Base-by-base conservation (phyloP, 202 grass and related monocot genomes). In the Musa balbisiana region DNA sequence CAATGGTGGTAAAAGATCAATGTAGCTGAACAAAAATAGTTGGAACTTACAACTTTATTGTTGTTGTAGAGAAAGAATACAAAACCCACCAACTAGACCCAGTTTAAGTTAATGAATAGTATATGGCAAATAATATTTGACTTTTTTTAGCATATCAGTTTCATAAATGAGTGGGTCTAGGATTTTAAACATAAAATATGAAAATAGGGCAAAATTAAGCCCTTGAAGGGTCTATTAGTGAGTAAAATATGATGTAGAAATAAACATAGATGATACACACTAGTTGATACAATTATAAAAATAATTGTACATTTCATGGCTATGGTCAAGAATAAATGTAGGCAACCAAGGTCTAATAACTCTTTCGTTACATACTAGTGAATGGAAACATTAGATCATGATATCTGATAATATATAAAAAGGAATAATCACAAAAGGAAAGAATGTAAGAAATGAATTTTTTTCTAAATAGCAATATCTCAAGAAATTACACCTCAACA, bases 1-100 rank as follows among this genome's bases (percentile, higher is more conserved):
- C 33, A 43, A 43, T 43, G 0, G 33, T 6, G 4, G 0, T 0
- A 0, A 43, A 6, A 43, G 4, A 43, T 6, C 5, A 5, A 43
- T 43, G 4, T 43, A 43, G 5, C 0, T 0, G 4, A 43, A 0
- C 33, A 6, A 1, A 43, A 43, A 43, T 43, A 43, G 5, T 43
- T 43, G 5, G 4, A 5, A 43, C 33, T 43, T 43, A 8, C 33
- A 5, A 3, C 33, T 43, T 43, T 43, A 43, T 43, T 43, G 4
- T 43, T 43, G 33, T 43, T 43, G 33, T 6, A 21, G 67, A 21
- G 11, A 51, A 11, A 10, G 21, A 1, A 21, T 51, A 43, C 2
- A 17, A 27, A 12, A 9, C n/a, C 17, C 67, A 15, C 8, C 49
- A 11, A 4, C 16, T 52, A 70, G 49, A 70, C 14, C 67, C 1